Evolutionary conservation across 208 protist species (phyloP).

Genomic region (Trypanosoma platydactyli): DNA sequence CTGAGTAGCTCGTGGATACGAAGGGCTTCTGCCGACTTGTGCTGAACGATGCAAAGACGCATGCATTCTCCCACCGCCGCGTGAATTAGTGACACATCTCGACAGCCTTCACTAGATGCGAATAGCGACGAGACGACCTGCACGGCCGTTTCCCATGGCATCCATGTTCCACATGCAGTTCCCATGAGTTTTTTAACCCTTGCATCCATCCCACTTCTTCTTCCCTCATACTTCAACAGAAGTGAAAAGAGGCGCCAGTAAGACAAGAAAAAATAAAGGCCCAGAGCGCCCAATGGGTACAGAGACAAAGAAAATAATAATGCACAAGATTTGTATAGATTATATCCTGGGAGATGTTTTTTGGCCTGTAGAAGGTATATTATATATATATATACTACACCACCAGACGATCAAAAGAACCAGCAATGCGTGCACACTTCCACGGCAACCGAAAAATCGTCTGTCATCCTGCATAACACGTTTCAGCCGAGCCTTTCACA

Average conservation of each 20-base stretch:
- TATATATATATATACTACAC: not conserved
- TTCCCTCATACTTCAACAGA: too few species aligned
- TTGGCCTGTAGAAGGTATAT: too few species aligned
- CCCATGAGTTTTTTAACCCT: slow-evolving; percentile 18
- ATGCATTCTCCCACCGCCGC: slow-evolving; percentile 32
- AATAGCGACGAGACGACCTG: slow-evolving; percentile 31
- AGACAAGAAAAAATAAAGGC: too few species aligned
- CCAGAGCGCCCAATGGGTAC: too few species aligned
- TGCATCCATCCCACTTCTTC: slow-evolving; percentile 18
- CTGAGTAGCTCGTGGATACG: slow-evolving; percentile 47
- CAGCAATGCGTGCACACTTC: not conserved
- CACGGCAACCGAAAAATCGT: too few species aligned
- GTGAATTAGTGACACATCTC: slow-evolving; percentile 11
- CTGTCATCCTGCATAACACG: not conserved
- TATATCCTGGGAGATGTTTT: too few species aligned
- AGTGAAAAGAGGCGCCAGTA: slow-evolving; percentile 4
- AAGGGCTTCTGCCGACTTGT: slow-evolving; percentile 51
- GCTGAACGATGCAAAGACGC: slow-evolving; percentile 47
- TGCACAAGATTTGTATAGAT: too few species aligned
- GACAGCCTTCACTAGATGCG: not conserved
- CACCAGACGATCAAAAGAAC: not conserved
- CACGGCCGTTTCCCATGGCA: slow-evolving; percentile 38
- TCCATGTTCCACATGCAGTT: not conserved
- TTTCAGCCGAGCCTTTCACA: slow-evolving; percentile 22
- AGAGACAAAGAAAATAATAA: slow-evolving; percentile 4